Evolutionary conservation across 192 early-diverging fungal genomes (phyloP).

Genomic region (Podila epigama): DNA sequence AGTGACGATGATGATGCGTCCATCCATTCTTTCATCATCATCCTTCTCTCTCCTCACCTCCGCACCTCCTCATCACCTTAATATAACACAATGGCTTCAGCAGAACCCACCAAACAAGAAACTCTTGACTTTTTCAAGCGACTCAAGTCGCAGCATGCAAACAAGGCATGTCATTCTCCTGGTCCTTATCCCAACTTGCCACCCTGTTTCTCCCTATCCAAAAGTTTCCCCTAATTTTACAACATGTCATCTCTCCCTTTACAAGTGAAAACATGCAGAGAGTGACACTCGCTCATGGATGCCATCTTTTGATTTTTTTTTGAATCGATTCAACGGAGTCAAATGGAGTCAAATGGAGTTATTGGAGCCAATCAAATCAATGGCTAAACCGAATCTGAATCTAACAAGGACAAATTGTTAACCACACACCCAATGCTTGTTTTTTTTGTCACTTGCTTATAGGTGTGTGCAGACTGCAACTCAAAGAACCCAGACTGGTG

Average conservation of each 20-base stretch:
- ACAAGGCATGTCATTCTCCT: conserved; percentile 52
- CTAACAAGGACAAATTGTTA: background rate
- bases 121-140: conserved; percentile 58
- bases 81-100: conserved; percentile 36
- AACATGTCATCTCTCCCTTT: background rate
- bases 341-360: no score
- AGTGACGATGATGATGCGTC: no score
- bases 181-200: background rate
- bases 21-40: conserved; percentile 1
- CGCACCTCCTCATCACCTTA: background rate
- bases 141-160: conserved; percentile 56
- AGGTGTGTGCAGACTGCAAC: conserved; percentile 95
- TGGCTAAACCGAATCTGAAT: background rate
- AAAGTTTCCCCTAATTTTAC: background rate
- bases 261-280: no score
- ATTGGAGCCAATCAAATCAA: background rate
- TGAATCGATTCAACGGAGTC: no score
- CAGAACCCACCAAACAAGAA: conserved; percentile 56
- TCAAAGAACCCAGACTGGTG: conserved; percentile 97
- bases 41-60: background rate
- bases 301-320: no score
- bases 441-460: background rate
- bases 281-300: no score
- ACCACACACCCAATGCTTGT: background rate
- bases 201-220: no score